Evolutionary conservation across 768 basidiomycete genomes (phyloP).

Genomic region (Mycena venus): DNA sequence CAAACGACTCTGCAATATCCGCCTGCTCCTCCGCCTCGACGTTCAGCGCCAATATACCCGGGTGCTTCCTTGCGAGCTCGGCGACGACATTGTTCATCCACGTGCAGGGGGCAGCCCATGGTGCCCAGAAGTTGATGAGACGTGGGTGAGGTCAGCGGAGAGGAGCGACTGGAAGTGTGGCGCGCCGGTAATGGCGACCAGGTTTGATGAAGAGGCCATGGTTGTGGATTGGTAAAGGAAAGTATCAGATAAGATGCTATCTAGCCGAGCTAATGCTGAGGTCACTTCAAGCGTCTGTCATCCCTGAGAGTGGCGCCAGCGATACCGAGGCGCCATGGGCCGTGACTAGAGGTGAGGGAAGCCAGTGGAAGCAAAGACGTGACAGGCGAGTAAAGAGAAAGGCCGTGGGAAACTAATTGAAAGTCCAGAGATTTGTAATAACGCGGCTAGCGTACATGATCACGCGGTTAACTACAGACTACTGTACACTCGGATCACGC

Average conservation of each 20-base stretch:
- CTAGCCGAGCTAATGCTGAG: background rate
- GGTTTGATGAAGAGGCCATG: slow-evolving; percentile 40
- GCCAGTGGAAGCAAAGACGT: too few relatives aligned
- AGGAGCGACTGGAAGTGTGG: slow-evolving; percentile 82
- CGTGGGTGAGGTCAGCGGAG: slow-evolving; percentile 79
- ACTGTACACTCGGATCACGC: too few relatives aligned
- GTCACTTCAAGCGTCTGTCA: too few relatives aligned
- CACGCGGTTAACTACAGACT: too few relatives aligned
- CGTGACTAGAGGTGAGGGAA: too few relatives aligned
- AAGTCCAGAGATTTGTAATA: too few relatives aligned
- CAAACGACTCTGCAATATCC: slow-evolving; percentile 94
- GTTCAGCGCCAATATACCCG: slow-evolving; percentile 79
- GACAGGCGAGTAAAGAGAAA: too few relatives aligned
- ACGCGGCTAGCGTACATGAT: too few relatives aligned
- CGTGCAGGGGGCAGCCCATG: slow-evolving; percentile 92
- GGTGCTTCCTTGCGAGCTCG: slow-evolving; percentile 82
- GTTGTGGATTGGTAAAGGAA: slow-evolving; percentile 10
- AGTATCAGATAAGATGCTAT: background rate
- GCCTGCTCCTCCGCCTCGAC: slow-evolving; percentile 85
- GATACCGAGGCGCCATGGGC: too few relatives aligned
- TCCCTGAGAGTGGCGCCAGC: too few relatives aligned
- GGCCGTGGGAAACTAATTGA: too few relatives aligned
- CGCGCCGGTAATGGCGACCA: slow-evolving; percentile 64
- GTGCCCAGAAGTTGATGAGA: slow-evolving; percentile 95
- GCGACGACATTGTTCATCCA: slow-evolving; percentile 86